Conservation (phyloP, 2,329 filamentous ascomycete species). For the Conoideocrella luteorostrata region DNA sequence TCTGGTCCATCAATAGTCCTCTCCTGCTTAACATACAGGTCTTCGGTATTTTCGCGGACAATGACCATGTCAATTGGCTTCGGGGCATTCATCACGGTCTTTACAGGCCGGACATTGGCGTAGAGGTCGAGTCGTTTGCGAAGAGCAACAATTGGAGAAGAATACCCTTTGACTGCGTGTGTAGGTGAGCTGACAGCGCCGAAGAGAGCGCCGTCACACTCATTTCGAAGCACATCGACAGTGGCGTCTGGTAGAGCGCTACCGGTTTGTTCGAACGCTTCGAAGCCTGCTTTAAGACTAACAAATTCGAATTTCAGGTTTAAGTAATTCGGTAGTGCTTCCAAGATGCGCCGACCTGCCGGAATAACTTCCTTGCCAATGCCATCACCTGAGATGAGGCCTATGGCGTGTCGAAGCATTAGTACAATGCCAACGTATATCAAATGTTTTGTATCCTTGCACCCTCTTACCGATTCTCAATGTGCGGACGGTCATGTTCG, state of each 20-base stretch:
- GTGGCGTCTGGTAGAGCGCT: constrained; percentile 85
- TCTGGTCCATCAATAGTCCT: constrained; percentile 68
- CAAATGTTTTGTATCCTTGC: background rate
- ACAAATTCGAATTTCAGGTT: constrained; percentile 92
- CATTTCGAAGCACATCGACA: constrained; percentile 77
- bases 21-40: constrained; percentile 97
- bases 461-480: constrained; percentile 32
- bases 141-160: constrained; percentile 90
- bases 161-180: constrained; percentile 88
- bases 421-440: background rate
- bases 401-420: constrained; percentile 39
- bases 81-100: constrained; percentile 61
- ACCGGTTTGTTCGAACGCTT: constrained; percentile 86
- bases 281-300: constrained; percentile 87
- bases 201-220: constrained; percentile 94
- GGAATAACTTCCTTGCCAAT: constrained; percentile 99
- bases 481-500: constrained; percentile 34
- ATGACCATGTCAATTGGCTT: constrained; percentile 92
- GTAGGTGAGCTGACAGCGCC: constrained; percentile 92
- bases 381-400: constrained; percentile 94
- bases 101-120: constrained; percentile 95
- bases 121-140: constrained; percentile 93
- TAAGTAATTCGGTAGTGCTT: constrained; percentile 86
- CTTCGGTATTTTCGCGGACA: constrained; percentile 97
- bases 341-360: constrained; percentile 82